Percentiles rank a stretch among this genome's conserved stretches.
Evolutionary conservation across 2,329 filamentous ascomycete species (phyloP).

Genomic region (Zasmidium citrigriseum): DNA sequence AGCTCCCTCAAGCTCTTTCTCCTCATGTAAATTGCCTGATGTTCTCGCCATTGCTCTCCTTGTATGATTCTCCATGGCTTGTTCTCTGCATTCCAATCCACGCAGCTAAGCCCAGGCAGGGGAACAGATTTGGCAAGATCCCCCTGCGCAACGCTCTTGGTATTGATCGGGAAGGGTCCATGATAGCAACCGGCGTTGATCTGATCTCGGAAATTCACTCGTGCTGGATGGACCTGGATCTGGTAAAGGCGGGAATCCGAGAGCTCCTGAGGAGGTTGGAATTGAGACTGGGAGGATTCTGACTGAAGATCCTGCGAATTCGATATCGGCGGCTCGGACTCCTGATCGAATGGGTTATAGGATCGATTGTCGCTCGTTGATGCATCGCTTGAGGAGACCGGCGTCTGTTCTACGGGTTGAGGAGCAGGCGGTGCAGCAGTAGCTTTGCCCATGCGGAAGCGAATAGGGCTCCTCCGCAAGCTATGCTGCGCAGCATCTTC

Average conservation of each 20-base stretch:
- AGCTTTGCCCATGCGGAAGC: slow-evolving; percentile 44
- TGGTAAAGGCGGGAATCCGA: slow-evolving; percentile 40
- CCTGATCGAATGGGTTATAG: slow-evolving; percentile 2
- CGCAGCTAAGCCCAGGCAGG: slow-evolving; percentile 40
- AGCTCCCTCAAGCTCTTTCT: slow-evolving; percentile 36
- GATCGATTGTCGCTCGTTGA: not conserved
- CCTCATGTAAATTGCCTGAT: slow-evolving; percentile 26
- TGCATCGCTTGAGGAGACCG: not conserved
- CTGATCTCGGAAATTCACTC: slow-evolving; percentile 43
- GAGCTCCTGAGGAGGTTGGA: slow-evolving; percentile 13
- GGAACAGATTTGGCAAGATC: slow-evolving; percentile 45
- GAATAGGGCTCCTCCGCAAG: slow-evolving; percentile 47
- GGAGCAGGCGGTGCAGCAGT: slow-evolving; percentile 14
- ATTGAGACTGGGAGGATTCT: slow-evolving; percentile 13
- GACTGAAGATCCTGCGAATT: too few species aligned
- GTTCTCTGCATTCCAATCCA: slow-evolving; percentile 38
- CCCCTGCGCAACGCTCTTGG: slow-evolving; percentile 31
- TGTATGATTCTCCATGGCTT: slow-evolving; percentile 36
- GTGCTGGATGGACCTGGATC: slow-evolving; percentile 41
- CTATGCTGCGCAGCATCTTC: slow-evolving; percentile 43
- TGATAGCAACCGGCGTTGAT: slow-evolving; percentile 38
- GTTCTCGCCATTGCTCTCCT: slow-evolving; percentile 29
- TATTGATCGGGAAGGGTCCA: slow-evolving; percentile 32
- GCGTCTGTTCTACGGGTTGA: not conserved
- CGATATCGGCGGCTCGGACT: not conserved